Percentiles rank a stretch among this genome's conserved stretches.
Evolutionary conservation across 2,329 filamentous ascomycete species (phyloP).

Genomic region (Alternaria novae-zelandiae): DNA sequence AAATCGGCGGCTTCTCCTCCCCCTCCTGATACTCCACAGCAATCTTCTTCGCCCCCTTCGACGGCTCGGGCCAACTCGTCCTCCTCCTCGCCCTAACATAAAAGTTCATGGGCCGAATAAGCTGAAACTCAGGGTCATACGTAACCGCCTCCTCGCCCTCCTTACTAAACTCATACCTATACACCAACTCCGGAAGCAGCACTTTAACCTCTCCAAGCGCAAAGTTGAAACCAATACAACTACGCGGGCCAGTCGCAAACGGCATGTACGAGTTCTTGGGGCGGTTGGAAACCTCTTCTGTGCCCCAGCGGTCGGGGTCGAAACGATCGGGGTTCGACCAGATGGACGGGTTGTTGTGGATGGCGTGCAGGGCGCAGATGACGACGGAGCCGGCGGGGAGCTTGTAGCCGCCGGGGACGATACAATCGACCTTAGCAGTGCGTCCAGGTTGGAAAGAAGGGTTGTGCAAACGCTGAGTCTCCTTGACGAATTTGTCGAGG

Average conservation of each 20-base stretch:
- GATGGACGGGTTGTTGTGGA: conserved; percentile 59
- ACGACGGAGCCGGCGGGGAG: conserved; percentile 61
- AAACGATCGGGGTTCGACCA: conserved; percentile 67
- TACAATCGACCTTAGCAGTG: conserved; percentile 61
- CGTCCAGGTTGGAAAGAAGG: conserved; percentile 55
- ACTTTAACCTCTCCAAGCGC: conserved; percentile 18
- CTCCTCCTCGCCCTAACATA: conserved; percentile 18
- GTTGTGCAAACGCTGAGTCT: conserved; percentile 29
- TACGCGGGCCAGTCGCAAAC: conserved; percentile 15
- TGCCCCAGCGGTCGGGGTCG: conserved; percentile 66
- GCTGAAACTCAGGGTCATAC: conserved; percentile 20
- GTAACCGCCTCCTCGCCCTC: conserved; percentile 11
- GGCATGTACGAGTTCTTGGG: conserved; percentile 20
- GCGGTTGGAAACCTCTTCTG: conserved; percentile 51
- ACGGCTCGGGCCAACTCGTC: conserved; percentile 10
- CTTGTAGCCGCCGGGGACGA: conserved; percentile 66
- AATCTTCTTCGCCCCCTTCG: conserved; percentile 13
- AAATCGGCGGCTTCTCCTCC: conserved; percentile 13
- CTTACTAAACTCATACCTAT: conserved; percentile 18
- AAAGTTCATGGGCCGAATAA: conserved; percentile 20
- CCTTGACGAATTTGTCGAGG: conserved; percentile 31
- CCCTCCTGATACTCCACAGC: conserved; percentile 18
- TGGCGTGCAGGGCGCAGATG: conserved; percentile 57
- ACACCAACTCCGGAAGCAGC: conserved; percentile 12
- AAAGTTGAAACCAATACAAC: conserved; percentile 23